phyloP scores from a whole-genome alignment of 768 basidiomycete species.

The Suillus clintonianus region DNA sequence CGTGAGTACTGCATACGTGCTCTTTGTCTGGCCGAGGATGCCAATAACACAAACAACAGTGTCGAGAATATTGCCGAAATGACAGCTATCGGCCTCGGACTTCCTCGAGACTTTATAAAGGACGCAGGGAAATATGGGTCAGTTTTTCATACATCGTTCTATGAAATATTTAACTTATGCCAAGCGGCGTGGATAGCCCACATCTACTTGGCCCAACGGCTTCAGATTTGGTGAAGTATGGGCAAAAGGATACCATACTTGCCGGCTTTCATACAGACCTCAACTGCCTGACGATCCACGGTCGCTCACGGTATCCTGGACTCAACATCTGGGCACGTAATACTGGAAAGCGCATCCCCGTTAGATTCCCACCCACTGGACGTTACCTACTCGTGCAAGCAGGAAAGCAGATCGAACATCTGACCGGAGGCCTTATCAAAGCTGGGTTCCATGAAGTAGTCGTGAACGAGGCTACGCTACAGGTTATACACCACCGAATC shows the following conservation, averaged over 20 bases:
- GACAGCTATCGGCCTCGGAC: constrained; percentile 80
- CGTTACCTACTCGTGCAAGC: constrained; percentile 90
- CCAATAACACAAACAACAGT: constrained; percentile 44
- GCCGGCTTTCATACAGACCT: constrained; percentile 96
- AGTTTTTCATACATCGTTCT: constrained; percentile 19
- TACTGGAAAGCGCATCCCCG: constrained; percentile 85
- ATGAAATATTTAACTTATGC: neutral
- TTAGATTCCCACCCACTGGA: constrained; percentile 80
- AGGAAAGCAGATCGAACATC: constrained; percentile 92
- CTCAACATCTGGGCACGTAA: constrained; percentile 96
- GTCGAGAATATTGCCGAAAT: constrained; percentile 88
- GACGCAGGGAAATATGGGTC: constrained; percentile 87
- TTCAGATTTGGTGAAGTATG: constrained; percentile 83
- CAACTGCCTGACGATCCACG: constrained; percentile 92
- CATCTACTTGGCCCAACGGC: constrained; percentile 94
- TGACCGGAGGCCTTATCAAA: constrained; percentile 81
- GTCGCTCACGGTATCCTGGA: constrained; percentile 83
- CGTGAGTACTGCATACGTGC: constrained; percentile 49
- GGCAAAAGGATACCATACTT: constrained; percentile 77
- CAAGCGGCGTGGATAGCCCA: constrained; percentile 44
- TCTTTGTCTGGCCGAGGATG: constrained; percentile 8
- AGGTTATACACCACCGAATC: constrained; percentile 43
- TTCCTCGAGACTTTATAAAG: constrained; percentile 68
- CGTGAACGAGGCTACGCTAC: constrained; percentile 77
- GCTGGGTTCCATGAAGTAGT: constrained; percentile 96